Percentiles rank a stretch among this genome's conserved stretches.
Conservation (phyloP, 768 basidiomycete species). For the Calocybe cyanea region DNA sequence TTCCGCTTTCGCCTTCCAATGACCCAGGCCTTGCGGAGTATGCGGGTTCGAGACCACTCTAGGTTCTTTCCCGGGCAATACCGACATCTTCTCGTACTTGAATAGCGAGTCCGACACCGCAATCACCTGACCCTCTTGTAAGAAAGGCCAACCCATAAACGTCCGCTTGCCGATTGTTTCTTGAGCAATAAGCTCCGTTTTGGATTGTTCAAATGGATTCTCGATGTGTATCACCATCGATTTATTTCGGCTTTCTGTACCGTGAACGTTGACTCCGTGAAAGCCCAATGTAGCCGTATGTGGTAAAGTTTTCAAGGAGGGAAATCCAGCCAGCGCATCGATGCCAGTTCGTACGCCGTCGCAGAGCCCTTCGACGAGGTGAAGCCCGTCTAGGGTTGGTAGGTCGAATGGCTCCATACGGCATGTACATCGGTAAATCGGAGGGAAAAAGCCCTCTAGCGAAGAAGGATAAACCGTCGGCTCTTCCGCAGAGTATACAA, state of each 20-base stretch:
- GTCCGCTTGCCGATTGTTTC: slow-evolving; percentile 73
- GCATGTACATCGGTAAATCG: slow-evolving; percentile 77
- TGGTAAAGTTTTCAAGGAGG: slow-evolving; percentile 87
- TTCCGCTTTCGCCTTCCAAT: slow-evolving; percentile 82
- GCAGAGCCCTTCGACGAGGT: slow-evolving; percentile 81
- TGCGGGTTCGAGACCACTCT: slow-evolving; percentile 75
- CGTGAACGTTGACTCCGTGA: slow-evolving; percentile 93
- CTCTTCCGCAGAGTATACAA: slow-evolving; percentile 62
- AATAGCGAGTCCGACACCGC: slow-evolving; percentile 84
- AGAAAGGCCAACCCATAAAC: slow-evolving; percentile 91
- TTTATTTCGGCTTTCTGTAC: slow-evolving; percentile 85
- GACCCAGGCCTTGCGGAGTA: slow-evolving; percentile 55
- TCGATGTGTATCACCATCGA: slow-evolving; percentile 88
- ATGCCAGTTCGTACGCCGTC: slow-evolving; percentile 86
- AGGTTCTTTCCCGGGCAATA: slow-evolving; percentile 45
- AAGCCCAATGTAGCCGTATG: slow-evolving; percentile 71
- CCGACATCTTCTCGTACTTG: slow-evolving; percentile 71
- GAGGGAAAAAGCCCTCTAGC: slow-evolving; percentile 91
- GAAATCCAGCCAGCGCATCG: slow-evolving; percentile 91
- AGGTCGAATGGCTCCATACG: slow-evolving; percentile 80
- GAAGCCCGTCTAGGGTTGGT: slow-evolving; percentile 81
- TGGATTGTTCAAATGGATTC: slow-evolving; percentile 65
- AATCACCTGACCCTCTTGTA: slow-evolving; percentile 86
- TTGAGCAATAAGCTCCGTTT: slow-evolving; percentile 69
- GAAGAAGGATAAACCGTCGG: slow-evolving; percentile 84